Evolutionary conservation across 2,329 filamentous ascomycete species (phyloP).

Genomic region (Chalaropsis ovoidea): DNA sequence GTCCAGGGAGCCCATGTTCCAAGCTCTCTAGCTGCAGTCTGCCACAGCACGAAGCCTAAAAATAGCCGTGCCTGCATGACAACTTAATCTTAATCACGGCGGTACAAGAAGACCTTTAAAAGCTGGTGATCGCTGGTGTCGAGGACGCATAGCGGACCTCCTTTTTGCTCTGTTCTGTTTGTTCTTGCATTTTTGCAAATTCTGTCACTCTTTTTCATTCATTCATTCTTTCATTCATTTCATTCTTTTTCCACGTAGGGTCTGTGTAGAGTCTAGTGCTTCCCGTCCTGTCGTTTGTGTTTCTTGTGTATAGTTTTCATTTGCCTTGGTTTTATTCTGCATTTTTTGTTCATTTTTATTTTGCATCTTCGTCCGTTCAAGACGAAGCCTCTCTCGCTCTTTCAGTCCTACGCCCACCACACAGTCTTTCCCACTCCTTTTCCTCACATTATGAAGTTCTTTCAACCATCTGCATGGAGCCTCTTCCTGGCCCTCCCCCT

Average conservation of each 20-base stretch:
- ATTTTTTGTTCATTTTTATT: constrained; percentile 8
- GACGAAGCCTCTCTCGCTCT: not conserved
- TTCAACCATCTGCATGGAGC: constrained; percentile 3
- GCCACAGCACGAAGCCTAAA: constrained; percentile 1
- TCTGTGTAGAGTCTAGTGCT: constrained; percentile 4
- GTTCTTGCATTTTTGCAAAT: not conserved
- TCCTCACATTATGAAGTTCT: not conserved
- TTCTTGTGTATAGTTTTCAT: constrained; percentile 15
- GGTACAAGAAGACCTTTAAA: constrained; percentile 8
- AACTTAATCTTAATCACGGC: constrained; percentile 14
- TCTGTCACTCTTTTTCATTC: not conserved
- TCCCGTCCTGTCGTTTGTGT: constrained; percentile 10
- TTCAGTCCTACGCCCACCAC: no score
- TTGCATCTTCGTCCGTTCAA: not conserved
- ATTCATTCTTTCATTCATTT: not conserved
- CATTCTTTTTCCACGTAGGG: constrained; percentile 3
- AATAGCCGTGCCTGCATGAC: constrained; percentile 1
- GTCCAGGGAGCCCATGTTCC: not conserved
- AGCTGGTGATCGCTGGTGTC: not conserved
- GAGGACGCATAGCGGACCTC: not conserved
- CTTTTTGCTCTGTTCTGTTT: not conserved
- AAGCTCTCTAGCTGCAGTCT: not conserved
- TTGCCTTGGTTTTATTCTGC: constrained; percentile 7
- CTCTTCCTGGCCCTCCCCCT: constrained; percentile 3
- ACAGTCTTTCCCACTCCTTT: not conserved